These are phyloP conservation scores for Nicotiana noctiflora DNA, from an alignment of 257 asterid species.

Conservation along the genomic window DNA sequence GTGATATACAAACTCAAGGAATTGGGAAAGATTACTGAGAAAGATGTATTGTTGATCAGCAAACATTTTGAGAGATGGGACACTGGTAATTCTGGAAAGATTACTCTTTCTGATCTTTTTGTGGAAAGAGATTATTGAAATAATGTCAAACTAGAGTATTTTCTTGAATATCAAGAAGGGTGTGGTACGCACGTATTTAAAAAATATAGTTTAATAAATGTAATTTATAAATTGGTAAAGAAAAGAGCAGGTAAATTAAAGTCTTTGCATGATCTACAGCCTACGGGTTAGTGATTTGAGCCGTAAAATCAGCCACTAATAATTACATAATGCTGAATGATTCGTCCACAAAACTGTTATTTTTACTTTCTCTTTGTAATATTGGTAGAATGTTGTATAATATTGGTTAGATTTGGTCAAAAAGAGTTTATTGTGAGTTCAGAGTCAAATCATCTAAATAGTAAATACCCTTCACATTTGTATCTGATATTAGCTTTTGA, in stretches of 20 bases:
- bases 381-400: background rate
- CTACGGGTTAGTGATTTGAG: rapidly evolving
- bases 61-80: slow-evolving; percentile 76
- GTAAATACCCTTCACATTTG: background rate
- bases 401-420: too few species aligned
- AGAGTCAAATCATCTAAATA: too few species aligned
- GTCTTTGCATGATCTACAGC: too few species aligned
- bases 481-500: background rate
- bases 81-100: slow-evolving; percentile 72
- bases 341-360: too few species aligned
- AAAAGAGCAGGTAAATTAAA: too few species aligned
- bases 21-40: slow-evolving; percentile 64
- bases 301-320: too few species aligned
- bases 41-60: slow-evolving; percentile 56
- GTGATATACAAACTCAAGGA: slow-evolving; percentile 88
- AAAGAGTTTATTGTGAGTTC: too few species aligned
- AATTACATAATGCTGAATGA: too few species aligned
- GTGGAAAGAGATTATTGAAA: slow-evolving; percentile 25
- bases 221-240: background rate
- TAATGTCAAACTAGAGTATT: too few species aligned
- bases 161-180: background rate
- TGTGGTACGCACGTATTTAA: background rate
- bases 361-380: background rate
- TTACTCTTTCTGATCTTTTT: slow-evolving; percentile 65
- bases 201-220: too few species aligned